Evolutionary conservation across 1,284 basidiomycete species (phyloP), one percentile per base, ranked within the genome.

Genomic region (Porogramme epimiltina): DNA sequence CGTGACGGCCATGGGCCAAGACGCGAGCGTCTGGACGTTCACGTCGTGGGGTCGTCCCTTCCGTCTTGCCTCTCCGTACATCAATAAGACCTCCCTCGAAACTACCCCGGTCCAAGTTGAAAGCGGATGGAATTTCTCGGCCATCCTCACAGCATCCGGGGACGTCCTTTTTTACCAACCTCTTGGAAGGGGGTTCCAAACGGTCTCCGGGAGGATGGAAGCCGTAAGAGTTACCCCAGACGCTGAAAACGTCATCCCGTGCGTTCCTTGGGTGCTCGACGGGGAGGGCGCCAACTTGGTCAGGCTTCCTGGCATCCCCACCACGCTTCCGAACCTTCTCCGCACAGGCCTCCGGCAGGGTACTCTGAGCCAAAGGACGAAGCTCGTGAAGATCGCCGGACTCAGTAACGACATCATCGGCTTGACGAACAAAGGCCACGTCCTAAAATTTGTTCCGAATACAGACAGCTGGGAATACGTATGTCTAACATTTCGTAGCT

Each of bases 81-180:
- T 89, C 45, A 71, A 74, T 40, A 74, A 75, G 41, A 61, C 67
- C 0, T 65, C 71, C 1, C 69, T 73, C 0, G 75, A 78, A 46
- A 77, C 76, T 23, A 78, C 71, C 9, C 81, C 85, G 4, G 63
- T 80, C 1, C 91, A 93, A 66, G 75, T 92, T 25, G 87, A 86
- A 64, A 87, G 87, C 52, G 93, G 93, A n/a, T 94, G 91, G 93
- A 58, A 64, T 4, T 88, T 87, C 67, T 87, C 85, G 5, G 79
- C 85, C 2, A 75, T 84, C 28, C 80, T 95, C 54, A 87, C 86
- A 2, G 74, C 78, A 45, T 75, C 78, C 4, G 91, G 91, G 1
- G 77, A 83, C 33, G 82, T 92, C 28, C 79, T 86, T 57, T 81
- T 89, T 6, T 93, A 86, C 82, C 93, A 84, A 82, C 91, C 91